Conservation (phyloP, 768 basidiomycete genomes). For the Collybia nuda region DNA sequence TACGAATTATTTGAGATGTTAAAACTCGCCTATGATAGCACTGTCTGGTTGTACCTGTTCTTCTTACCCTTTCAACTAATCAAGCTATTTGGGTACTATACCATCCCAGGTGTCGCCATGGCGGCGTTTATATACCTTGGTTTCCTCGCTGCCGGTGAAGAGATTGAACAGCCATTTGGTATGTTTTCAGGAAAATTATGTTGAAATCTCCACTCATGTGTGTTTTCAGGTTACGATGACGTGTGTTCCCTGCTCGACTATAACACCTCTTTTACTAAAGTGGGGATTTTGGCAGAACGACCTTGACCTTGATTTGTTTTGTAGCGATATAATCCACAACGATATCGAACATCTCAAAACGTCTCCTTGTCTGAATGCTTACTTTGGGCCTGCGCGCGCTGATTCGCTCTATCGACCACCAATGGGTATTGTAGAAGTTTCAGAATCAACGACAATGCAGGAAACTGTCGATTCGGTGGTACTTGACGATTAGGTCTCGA, state of each 20-base stretch:
- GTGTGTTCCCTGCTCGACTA: constrained; percentile 24
- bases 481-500: too few species aligned
- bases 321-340: constrained; percentile 51
- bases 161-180: constrained; percentile 72
- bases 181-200: constrained; percentile 13
- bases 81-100: constrained; percentile 58
- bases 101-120: constrained; percentile 64
- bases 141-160: constrained; percentile 70
- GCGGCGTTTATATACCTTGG: constrained; percentile 77
- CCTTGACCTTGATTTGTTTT: constrained; percentile 67
- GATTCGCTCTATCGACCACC: constrained; percentile 2
- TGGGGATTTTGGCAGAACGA: constrained; percentile 46
- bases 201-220: background rate
- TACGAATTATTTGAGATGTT: background rate
- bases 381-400: constrained; percentile 9
- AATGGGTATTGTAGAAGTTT: constrained; percentile 5
- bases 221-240: constrained; percentile 56
- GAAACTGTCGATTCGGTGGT: background rate
- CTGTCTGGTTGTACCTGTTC: constrained; percentile 74
- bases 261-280: background rate
- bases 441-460: background rate
- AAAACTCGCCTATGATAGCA: constrained; percentile 28
- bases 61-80: constrained; percentile 78
- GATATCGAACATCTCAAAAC: constrained; percentile 55
- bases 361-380: constrained; percentile 52